Evolutionary conservation across 1,284 basidiomycete species (phyloP), one percentile per base, ranked within the genome.

Genomic region (Leccinum fallax): DNA sequence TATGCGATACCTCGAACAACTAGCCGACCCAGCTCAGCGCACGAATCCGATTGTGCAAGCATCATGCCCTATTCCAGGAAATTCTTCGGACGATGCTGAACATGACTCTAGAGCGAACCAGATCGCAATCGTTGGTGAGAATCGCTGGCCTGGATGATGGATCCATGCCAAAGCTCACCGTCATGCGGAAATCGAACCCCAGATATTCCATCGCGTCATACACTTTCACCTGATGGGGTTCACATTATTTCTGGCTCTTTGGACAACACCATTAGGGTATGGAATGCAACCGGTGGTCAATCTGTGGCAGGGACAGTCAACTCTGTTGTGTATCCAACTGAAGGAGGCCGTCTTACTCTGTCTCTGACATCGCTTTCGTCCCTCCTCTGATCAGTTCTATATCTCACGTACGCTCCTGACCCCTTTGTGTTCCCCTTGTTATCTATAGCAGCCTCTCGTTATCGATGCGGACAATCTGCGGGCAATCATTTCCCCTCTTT

Each of bases 171-270:
- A 11, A 48, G 19, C 43, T 46, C 46, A 1, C 26, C 40, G 16
- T 38, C 13, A 21, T 36, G 15, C 32, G 58, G 59, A 53, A 2
- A 62, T 65, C 16, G 28, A 56, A 28, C 34, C 61, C 21, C 28
- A 8, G 24, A 53, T 43, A 2, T 30, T 24, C 55, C 15, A 56
- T 10, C 7, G 5, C 16, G 3, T 16, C 40, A n/a, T 26, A 40
- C 15, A 10, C 1, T 5, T 34, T 34, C 32, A 3, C 32, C 32
- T 34, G 32, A 34, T 49, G 21, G 48, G 21, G 13, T 10, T 40
- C 15, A 64, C 6, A 9, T 54, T 16, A 4, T 34, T 6, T 53
- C 5, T 53, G 28, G 30, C 5, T 49, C 48, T 24, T 21, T 2
- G 19, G 48, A 26, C 48, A 4, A 24, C 19, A 24, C 48, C 10